Conservation (phyloP, 2,329 filamentous ascomycete species). For the Claviceps africana region DNA sequence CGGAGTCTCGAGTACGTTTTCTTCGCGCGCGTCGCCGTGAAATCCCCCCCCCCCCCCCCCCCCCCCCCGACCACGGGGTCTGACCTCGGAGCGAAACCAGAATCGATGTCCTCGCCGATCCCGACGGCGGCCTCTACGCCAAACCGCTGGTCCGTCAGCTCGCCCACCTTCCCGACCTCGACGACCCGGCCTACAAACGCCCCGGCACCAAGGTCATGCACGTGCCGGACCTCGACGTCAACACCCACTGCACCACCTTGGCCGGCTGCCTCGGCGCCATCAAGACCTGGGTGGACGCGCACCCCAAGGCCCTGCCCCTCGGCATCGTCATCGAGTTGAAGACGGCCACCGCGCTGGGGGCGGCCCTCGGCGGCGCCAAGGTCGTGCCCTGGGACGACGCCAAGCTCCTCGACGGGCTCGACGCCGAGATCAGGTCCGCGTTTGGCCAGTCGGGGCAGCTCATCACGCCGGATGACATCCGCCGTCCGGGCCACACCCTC, state of each 20-base stretch:
- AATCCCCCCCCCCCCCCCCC: too few relatives aligned
- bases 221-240: conserved; percentile 33
- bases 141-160: conserved; percentile 27
- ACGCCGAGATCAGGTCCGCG: conserved; percentile 31
- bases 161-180: conserved; percentile 23
- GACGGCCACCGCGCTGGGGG: conserved; percentile 14
- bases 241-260: conserved; percentile 31
- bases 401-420: conserved; percentile 26
- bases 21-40: too few relatives aligned
- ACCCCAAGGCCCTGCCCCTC: conserved; percentile 31
- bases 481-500: conserved; percentile 25
- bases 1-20: conserved; percentile 26
- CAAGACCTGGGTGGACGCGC: conserved; percentile 28
- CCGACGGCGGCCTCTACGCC: conserved; percentile 32
- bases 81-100: too few relatives aligned
- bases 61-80: too few relatives aligned
- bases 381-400: conserved; percentile 29
- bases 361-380: conserved; percentile 18
- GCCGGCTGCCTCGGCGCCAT: conserved; percentile 28
- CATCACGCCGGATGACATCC: conserved; percentile 32
- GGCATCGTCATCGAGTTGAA: conserved; percentile 37
- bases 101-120: conserved; percentile 34
- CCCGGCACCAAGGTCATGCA: conserved; percentile 36
- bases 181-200: conserved; percentile 23
- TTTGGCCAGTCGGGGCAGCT: conserved; percentile 23